phyloP scores from a whole-genome alignment of 352 stramenopile species.

The Pythium plurisporium region DNA sequence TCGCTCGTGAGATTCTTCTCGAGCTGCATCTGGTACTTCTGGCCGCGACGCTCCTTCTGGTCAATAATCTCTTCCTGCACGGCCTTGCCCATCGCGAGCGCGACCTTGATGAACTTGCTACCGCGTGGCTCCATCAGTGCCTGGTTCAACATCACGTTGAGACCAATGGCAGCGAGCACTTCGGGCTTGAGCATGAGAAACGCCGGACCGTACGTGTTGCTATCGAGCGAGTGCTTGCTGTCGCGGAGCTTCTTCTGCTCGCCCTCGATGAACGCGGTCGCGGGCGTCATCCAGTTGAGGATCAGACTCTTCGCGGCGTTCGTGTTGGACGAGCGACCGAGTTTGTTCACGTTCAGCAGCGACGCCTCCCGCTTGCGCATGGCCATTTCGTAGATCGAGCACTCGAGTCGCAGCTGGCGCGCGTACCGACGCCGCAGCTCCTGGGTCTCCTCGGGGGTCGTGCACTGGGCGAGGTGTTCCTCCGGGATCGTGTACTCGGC shows the following conservation, averaged over 20 bases:
- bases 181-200: slow-evolving; percentile 57
- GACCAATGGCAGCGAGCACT: slow-evolving; percentile 48
- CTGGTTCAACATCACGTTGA: slow-evolving; percentile 74
- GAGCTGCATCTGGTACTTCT: slow-evolving; percentile 26
- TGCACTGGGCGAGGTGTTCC: slow-evolving; percentile 45
- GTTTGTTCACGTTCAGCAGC: slow-evolving; percentile 41
- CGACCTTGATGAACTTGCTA: slow-evolving; percentile 80
- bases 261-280: slow-evolving; percentile 35
- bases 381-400: slow-evolving; percentile 77
- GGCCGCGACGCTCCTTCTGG: slow-evolving; percentile 37
- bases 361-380: slow-evolving; percentile 57
- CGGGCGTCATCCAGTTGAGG: slow-evolving; percentile 48
- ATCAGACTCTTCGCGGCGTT: slow-evolving; percentile 64
- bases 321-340: slow-evolving; percentile 44
- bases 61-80: slow-evolving; percentile 74
- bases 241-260: slow-evolving; percentile 51
- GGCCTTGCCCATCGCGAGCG: slow-evolving; percentile 66
- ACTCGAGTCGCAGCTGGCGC: slow-evolving; percentile 72
- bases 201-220: slow-evolving; percentile 65
- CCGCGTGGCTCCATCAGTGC: slow-evolving; percentile 59
- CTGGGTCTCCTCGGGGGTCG: slow-evolving; percentile 39
- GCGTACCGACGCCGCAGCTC: slow-evolving; percentile 65
- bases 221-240: slow-evolving; percentile 60
- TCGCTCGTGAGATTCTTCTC: slow-evolving; percentile 29
- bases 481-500: slow-evolving; percentile 47